Evolutionary conservation across 768 basidiomycete genomes (phyloP).

Genomic region (Psilocybe cyanescens): DNA sequence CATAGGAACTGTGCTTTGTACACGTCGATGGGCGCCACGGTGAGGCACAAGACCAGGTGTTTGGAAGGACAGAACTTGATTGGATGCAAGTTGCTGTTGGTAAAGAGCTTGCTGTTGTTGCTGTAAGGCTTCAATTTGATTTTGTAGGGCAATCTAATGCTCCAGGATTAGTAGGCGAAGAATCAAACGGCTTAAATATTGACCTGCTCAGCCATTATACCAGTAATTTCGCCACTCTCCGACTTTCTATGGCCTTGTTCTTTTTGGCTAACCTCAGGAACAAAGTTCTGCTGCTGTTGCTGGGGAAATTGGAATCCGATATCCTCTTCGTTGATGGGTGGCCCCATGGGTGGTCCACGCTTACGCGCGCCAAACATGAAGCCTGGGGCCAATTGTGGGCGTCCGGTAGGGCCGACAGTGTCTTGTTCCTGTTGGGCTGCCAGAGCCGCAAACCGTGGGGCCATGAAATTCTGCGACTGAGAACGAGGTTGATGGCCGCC

Average conservation of each 20-base stretch:
- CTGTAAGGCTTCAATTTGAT: slow-evolving; percentile 86
- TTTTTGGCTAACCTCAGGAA: slow-evolving; percentile 32
- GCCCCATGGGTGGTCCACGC: slow-evolving; percentile 60
- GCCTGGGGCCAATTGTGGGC: slow-evolving; percentile 88
- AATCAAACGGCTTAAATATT: slow-evolving; percentile 32
- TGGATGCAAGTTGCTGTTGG: slow-evolving; percentile 88
- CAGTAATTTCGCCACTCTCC: slow-evolving; percentile 78
- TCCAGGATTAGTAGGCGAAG: slow-evolving; percentile 2
- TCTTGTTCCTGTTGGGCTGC: slow-evolving; percentile 80
- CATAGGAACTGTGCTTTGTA: slow-evolving; percentile 83
- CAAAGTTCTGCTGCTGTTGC: slow-evolving; percentile 64
- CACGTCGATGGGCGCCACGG: slow-evolving; percentile 72
- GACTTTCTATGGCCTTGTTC: slow-evolving; percentile 54
- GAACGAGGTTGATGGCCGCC: slow-evolving; percentile 70
- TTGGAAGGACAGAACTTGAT: slow-evolving; percentile 81
- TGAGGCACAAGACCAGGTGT: slow-evolving; percentile 73
- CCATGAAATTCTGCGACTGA: slow-evolving; percentile 83
- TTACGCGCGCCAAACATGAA: slow-evolving; percentile 88
- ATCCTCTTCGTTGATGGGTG: slow-evolving; percentile 83
- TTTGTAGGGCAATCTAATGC: slow-evolving; percentile 84
- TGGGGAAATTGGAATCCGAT: slow-evolving; percentile 84
- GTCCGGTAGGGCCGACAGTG: slow-evolving; percentile 69
- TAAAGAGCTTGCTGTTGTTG: slow-evolving; percentile 91
- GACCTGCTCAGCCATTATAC: slow-evolving; percentile 98
- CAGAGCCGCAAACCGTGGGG: slow-evolving; percentile 86